Base-by-base conservation (phyloP, 2,329 filamentous ascomycete species). In the Colletotrichum spinosum region DNA sequence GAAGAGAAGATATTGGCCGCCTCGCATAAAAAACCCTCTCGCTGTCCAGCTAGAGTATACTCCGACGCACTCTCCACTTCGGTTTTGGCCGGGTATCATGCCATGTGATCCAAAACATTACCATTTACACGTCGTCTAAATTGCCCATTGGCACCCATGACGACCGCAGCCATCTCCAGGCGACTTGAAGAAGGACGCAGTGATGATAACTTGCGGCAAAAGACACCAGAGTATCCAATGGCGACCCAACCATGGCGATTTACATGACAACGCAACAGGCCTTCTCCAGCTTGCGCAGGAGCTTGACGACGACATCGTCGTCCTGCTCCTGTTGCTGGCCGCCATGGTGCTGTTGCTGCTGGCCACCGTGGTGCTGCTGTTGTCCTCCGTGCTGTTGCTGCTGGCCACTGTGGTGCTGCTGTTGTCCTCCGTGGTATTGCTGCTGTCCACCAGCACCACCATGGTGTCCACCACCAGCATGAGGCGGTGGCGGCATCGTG, bases 261-360 rank as follows among this genome's bases (percentile, higher is more conserved):
- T 15, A 95, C 92, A 94, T 94, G 72, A 95, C 86, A 44, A 87
- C 80, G 81, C 92, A 94, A 78, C 91, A 94, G 64, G 80, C 80
- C 77, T 88, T 88, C 75, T 89, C 88, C 75, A 93, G 75, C 79
- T 89, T 89, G 72, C 83, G 84, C 68, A 92, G 72, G 41, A 92
- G 74, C 75, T 87, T 88, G 75, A 86, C 86, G 69, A 89, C 83
- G 69, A 88, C 72, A 70, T 90, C 80, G 70, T 86, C 88, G 56
- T 89, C 82, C 70, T 89, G 84, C 60, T 85, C 77, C 68, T 81
- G 77, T 52, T 82, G 80, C 37, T 82, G 78, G 0, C 73, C 72
- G 8, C 77, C 75, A 60, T 80, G 80, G 65, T 84, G 79, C 60
- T 80, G 77, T 25, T 84, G 79, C 2, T 77, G 75, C 8, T 80